Conservation (phyloP, 345 rosid genomes). For the Salix udensis region DNA sequence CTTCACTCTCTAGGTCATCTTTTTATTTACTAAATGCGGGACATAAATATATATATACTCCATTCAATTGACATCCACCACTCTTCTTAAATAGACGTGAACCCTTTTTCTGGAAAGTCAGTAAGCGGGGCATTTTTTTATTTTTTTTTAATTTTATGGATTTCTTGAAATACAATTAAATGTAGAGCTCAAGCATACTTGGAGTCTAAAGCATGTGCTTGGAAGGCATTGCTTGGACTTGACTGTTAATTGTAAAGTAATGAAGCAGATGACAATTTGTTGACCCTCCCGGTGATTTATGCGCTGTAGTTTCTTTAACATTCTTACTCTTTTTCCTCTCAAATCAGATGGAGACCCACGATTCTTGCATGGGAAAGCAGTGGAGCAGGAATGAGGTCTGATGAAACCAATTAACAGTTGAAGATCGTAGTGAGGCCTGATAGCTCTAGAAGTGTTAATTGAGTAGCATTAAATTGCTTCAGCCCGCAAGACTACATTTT, state of each 20-base stretch:
- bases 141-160: background rate
- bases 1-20: background rate
- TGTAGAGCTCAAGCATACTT: background rate
- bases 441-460: background rate
- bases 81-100: background rate
- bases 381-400: slow-evolving; percentile 9
- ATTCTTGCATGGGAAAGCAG: slow-evolving; percentile 13
- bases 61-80: background rate
- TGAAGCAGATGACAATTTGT: background rate
- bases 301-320: background rate
- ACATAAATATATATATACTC: background rate
- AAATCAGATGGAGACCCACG: slow-evolving; percentile 11
- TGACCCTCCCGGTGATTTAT: background rate
- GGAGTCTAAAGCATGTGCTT: background rate
- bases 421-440: background rate
- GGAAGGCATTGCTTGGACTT: background rate
- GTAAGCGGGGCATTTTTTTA: background rate
- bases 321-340: background rate
- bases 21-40: background rate
- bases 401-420: background rate
- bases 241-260: background rate
- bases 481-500: background rate
- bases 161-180: background rate
- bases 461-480: background rate
- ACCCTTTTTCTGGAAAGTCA: background rate